A percentile compares a stretch with the other conserved stretches of the same genome.
Conservation (phyloP, 179 eudicot genomes). For the Silene vulgaris region DNA sequence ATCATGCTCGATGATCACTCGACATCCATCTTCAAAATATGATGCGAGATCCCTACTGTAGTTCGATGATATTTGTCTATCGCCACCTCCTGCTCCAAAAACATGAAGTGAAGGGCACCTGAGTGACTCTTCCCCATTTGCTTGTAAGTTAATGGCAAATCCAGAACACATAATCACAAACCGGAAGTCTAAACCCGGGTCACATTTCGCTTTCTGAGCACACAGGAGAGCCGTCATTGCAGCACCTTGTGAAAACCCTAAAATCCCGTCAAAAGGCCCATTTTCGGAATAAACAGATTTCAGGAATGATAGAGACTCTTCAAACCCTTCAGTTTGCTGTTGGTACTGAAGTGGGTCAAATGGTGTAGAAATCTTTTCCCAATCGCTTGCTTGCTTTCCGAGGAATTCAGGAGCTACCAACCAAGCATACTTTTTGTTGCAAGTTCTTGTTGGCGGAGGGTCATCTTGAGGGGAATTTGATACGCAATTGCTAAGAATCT, state of each 20-base stretch:
- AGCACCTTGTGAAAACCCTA: slow-evolving; percentile 98
- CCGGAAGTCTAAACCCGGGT: slow-evolving; percentile 45
- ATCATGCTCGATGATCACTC: slow-evolving; percentile 62
- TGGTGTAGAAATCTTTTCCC: slow-evolving; percentile 50
- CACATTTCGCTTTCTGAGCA: slow-evolving; percentile 39
- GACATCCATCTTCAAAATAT: slow-evolving; percentile 59
- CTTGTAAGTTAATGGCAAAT: slow-evolving; percentile 51
- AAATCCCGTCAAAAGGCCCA: slow-evolving; percentile 86
- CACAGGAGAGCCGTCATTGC: slow-evolving; percentile 72
- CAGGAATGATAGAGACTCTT: slow-evolving; percentile 52
- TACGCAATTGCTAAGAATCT: slow-evolving; percentile 7
- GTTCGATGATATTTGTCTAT: slow-evolving; percentile 62
- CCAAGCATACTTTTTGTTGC: slow-evolving; percentile 84
- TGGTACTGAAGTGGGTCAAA: slow-evolving; percentile 76
- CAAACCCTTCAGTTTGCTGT: slow-evolving; percentile 77
- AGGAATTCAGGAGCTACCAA: slow-evolving; percentile 44
- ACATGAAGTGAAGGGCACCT: slow-evolving; percentile 83
- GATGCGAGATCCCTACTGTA: slow-evolving; percentile 64
- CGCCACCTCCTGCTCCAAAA: slow-evolving; percentile 60
- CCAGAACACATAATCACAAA: slow-evolving; percentile 86
- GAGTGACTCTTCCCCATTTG: slow-evolving; percentile 40
- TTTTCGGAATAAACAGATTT: slow-evolving; percentile 37
- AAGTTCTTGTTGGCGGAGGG: slow-evolving; percentile 42
- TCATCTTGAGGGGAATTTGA: slow-evolving; percentile 24
- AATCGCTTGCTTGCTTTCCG: slow-evolving; percentile 30